Evolutionary conservation across 1,284 basidiomycete genomes (phyloP).

Genomic region (Tremellales sp.): DNA sequence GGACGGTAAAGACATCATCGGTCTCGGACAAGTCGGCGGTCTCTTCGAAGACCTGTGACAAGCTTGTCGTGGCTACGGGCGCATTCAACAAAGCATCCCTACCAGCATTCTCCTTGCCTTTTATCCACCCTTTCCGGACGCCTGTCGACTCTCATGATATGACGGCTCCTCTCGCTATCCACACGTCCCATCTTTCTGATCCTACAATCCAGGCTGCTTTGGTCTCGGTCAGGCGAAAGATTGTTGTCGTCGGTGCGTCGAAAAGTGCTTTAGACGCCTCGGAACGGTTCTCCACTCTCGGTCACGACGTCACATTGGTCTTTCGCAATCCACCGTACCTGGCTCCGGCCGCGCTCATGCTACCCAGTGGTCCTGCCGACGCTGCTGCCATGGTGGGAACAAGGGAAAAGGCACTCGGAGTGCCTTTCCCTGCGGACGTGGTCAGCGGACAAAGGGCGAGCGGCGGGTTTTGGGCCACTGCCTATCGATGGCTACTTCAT

Average conservation of each 20-base stretch:
- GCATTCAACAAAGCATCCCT: constrained; percentile 19
- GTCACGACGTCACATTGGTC: constrained; percentile 16
- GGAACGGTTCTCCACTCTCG: constrained; percentile 16
- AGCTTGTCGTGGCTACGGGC: constrained; percentile 22
- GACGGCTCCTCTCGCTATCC: constrained; percentile 7
- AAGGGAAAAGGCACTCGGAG: constrained; percentile 8
- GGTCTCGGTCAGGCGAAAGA: not conserved
- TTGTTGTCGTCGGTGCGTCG: constrained; percentile 22
- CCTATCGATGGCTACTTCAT: constrained; percentile 16
- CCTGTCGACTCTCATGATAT: constrained; percentile 2
- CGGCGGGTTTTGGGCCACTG: constrained; percentile 11
- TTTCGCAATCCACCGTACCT: constrained; percentile 22
- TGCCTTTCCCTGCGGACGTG: constrained; percentile 20
- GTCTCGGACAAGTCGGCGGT: not conserved
- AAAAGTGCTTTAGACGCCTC: constrained; percentile 23
- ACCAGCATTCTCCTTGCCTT: constrained; percentile 14
- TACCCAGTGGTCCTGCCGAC: constrained; percentile 6
- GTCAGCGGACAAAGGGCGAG: constrained; percentile 12
- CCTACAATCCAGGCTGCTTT: constrained; percentile 16
- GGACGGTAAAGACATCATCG: constrained; percentile 6
- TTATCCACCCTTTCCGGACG: constrained; percentile 5
- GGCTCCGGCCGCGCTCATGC: constrained; percentile 9
- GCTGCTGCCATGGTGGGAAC: constrained; percentile 11
- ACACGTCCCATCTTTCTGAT: constrained; percentile 18
- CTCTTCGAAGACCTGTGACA: constrained; percentile 12